phyloP scores from a whole-genome alignment of 1,284 basidiomycete genomes.

The Leccinum angustisporum region DNA sequence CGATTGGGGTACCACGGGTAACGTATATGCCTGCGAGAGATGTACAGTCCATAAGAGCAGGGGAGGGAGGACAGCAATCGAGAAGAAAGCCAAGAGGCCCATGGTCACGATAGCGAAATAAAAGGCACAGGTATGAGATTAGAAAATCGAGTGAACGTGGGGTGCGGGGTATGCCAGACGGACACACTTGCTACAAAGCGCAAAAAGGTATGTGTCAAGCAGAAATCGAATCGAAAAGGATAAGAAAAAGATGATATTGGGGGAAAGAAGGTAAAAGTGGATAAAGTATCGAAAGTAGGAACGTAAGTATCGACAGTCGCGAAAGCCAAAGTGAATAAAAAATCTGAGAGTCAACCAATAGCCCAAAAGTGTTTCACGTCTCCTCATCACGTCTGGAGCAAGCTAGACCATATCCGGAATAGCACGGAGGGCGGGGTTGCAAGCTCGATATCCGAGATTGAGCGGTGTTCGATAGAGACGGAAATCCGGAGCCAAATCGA shows the following conservation, averaged over 20 bases:
- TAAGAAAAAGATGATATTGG: slow-evolving; percentile 12
- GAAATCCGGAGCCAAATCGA: slow-evolving; percentile 40
- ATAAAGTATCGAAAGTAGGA: slow-evolving; percentile 37
- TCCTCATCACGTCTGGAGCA: slow-evolving; percentile 5
- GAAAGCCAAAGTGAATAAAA: slow-evolving; percentile 46
- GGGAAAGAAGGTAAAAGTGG: slow-evolving; percentile 27
- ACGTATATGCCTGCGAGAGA: slow-evolving; percentile 22
- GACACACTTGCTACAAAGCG: slow-evolving; percentile 26
- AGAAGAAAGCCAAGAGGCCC: slow-evolving; percentile 19
- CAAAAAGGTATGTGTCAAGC: slow-evolving; percentile 23
- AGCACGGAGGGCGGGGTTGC: neutral
- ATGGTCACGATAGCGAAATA: slow-evolving; percentile 30
- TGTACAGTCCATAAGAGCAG: slow-evolving; percentile 24
- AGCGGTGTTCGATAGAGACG: slow-evolving; percentile 13
- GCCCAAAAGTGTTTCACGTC: slow-evolving; percentile 46
- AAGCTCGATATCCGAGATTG: slow-evolving; percentile 9
- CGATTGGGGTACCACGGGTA: slow-evolving; percentile 23
- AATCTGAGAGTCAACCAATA: slow-evolving; percentile 55
- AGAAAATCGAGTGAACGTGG: slow-evolving; percentile 25
- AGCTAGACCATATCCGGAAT: slow-evolving; percentile 10
- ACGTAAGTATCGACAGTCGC: slow-evolving; percentile 31
- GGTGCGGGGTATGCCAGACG: slow-evolving; percentile 26
- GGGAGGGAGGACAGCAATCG: slow-evolving; percentile 22
- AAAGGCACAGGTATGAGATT: slow-evolving; percentile 32
- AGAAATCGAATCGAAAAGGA: slow-evolving; percentile 14